Evolutionary conservation across 2,329 filamentous ascomycete species (phyloP).

Genomic region (Verticillium nonalfalfae): DNA sequence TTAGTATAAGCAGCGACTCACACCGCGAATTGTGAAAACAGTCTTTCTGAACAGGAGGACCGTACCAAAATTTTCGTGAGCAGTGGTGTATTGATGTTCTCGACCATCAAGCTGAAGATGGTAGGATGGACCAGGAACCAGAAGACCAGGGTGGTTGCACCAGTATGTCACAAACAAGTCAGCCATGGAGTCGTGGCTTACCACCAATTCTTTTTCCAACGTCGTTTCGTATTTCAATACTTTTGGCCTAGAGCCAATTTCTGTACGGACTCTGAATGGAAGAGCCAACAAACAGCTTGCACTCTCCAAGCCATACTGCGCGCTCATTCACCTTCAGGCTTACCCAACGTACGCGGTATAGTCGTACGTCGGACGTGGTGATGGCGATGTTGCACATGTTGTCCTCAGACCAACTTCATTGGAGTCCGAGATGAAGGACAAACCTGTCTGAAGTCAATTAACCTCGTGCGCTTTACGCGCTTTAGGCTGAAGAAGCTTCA

Average conservation of each 20-base stretch:
- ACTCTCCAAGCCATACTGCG: conserved; percentile 39
- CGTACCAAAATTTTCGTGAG: too few species aligned
- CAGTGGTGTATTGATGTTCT: conserved; percentile 26
- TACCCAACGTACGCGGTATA: conserved; percentile 45
- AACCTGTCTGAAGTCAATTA: conserved; percentile 16
- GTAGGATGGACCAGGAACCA: conserved; percentile 51
- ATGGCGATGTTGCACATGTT: conserved; percentile 36
- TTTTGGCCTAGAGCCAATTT: conserved; percentile 44
- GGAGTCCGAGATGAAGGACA: conserved; percentile 17
- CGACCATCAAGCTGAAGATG: conserved; percentile 41
- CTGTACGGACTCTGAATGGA: conserved; percentile 8
- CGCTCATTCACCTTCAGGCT: conserved; percentile 52
- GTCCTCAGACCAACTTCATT: conserved; percentile 36
- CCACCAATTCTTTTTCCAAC: conserved; percentile 30
- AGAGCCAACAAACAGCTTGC: not conserved
- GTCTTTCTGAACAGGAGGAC: too few species aligned
- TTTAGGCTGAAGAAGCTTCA: too few species aligned
- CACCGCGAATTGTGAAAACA: too few species aligned
- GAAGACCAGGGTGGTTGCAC: conserved; percentile 38
- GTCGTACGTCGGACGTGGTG: conserved; percentile 22
- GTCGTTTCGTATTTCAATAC: conserved; percentile 18
- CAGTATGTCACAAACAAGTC: conserved; percentile 51
- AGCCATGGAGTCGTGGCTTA: conserved; percentile 37
- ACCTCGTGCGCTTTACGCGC: too few species aligned
- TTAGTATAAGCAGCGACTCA: too few species aligned